These are phyloP conservation scores for Nakataea oryzae DNA, from an alignment of 2,329 filamentous ascomycete species.

Conservation along the genomic window DNA sequence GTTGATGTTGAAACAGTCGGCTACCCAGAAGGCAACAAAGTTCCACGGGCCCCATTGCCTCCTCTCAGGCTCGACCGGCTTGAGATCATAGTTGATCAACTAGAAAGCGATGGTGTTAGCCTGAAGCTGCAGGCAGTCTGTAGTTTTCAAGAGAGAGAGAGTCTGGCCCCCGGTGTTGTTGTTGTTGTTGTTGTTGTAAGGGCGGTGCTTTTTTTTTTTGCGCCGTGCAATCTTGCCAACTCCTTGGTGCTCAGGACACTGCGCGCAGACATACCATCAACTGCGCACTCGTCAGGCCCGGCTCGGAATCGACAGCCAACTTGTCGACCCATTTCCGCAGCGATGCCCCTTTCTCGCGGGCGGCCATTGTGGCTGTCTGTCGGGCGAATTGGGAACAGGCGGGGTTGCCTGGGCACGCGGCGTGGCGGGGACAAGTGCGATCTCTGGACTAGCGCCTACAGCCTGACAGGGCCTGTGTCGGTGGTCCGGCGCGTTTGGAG, in stretches of 20 bases:
- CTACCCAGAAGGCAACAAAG: conserved; percentile 81
- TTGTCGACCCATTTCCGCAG: conserved; percentile 39
- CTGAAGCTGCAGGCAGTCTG: background rate
- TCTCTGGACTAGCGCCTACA: background rate
- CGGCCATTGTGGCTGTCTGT: background rate
- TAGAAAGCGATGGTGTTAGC: conserved; percentile 15
- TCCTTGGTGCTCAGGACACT: no score
- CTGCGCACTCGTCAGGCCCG: conserved; percentile 67
- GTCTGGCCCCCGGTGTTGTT: no score
- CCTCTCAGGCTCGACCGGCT: conserved; percentile 66
- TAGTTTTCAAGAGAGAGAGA: background rate
- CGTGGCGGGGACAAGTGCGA: background rate
- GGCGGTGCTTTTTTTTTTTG: background rate
- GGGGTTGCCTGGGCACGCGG: background rate
- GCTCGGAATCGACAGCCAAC: conserved; percentile 64
- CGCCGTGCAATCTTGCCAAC: background rate
- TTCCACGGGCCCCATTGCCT: conserved; percentile 82
- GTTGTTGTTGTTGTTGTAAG: background rate
- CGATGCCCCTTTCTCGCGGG: conserved; percentile 17
- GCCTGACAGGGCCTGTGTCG: background rate
- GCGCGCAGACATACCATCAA: conserved; percentile 49
- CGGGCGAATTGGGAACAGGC: background rate
- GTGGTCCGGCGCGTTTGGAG: background rate
- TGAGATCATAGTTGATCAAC: conserved; percentile 76
- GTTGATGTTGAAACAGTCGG: conserved; percentile 80